These are phyloP conservation scores for Penicillium psychrofluorescens DNA, from an alignment of 495 filamentous ascomycete species.

Conservation along the genomic window DNA sequence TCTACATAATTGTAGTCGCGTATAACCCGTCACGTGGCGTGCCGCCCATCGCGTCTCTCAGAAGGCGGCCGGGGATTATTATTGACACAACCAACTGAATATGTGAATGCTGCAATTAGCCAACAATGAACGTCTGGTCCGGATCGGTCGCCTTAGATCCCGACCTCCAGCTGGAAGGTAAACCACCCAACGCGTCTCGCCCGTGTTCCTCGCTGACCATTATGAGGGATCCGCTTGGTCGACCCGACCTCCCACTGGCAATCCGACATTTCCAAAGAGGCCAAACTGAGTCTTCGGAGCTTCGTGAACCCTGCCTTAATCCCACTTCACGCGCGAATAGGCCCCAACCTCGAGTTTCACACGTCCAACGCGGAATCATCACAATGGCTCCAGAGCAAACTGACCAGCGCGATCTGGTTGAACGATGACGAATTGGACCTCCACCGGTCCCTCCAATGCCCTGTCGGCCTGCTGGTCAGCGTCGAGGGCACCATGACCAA, in stretches of 20 bases:
- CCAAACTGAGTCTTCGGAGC: slow-evolving; percentile 31
- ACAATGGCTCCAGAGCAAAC: slow-evolving; percentile 36
- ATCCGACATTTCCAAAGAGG: slow-evolving; percentile 29
- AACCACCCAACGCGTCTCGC: slow-evolving; percentile 2
- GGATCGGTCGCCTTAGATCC: slow-evolving; percentile 23
- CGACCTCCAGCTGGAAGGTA: slow-evolving; percentile 31
- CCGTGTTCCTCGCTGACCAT: slow-evolving; percentile 8
- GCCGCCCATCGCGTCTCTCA: too few relatives aligned
- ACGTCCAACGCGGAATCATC: slow-evolving; percentile 26
- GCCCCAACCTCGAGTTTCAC: slow-evolving; percentile 43
- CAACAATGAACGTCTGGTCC: slow-evolving; percentile 32
- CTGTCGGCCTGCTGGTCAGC: slow-evolving; percentile 32
- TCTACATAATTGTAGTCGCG: background rate
- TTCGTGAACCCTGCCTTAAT: slow-evolving; percentile 42
- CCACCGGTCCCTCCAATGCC: slow-evolving; percentile 30
- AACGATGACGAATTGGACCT: slow-evolving; percentile 25
- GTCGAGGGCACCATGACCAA: slow-evolving; percentile 17
- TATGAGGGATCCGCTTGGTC: slow-evolving; percentile 30
- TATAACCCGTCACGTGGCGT: too few relatives aligned
- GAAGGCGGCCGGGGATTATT: too few relatives aligned
- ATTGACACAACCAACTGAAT: background rate
- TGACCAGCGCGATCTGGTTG: slow-evolving; percentile 26
- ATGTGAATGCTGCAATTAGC: background rate
- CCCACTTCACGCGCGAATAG: slow-evolving; percentile 42
- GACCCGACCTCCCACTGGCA: slow-evolving; percentile 32